Percentiles rank a stretch among this genome's conserved stretches.
Evolutionary conservation across 1,284 basidiomycete genomes (phyloP).

Genomic region (Ganoderma lucidum): DNA sequence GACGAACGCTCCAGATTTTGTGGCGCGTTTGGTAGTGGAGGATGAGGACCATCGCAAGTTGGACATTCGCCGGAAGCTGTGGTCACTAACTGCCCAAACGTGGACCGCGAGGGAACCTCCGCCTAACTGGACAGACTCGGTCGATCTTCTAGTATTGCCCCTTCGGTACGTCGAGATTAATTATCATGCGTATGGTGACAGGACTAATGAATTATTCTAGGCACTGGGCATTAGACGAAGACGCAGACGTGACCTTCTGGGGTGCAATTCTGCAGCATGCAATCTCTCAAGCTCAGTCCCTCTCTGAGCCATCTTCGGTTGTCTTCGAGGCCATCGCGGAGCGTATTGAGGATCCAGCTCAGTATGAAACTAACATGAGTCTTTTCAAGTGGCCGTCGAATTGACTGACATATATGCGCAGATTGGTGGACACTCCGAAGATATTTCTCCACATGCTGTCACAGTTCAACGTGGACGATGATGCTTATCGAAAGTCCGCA

Average conservation of each 20-base stretch:
- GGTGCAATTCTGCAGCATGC: slow-evolving; percentile 17
- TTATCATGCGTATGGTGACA: too few species aligned
- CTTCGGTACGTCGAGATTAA: slow-evolving; percentile 47
- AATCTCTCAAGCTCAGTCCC: slow-evolving; percentile 6
- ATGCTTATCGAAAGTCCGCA: neutral
- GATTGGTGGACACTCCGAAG: slow-evolving; percentile 13
- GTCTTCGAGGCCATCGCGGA: slow-evolving; percentile 24
- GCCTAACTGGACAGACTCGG: slow-evolving; percentile 46
- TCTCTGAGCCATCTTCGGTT: neutral
- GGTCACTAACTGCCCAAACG: slow-evolving; percentile 41
- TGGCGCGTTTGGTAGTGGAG: slow-evolving; percentile 28
- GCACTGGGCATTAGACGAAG: slow-evolving; percentile 21
- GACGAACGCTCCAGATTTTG: slow-evolving; percentile 37
- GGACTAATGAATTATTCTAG: slow-evolving; percentile 8
- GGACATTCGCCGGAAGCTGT: slow-evolving; percentile 37
- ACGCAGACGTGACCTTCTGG: slow-evolving; percentile 27
- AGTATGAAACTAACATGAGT: slow-evolving; percentile 5
- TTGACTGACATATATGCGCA: neutral
- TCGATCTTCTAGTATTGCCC: slow-evolving; percentile 54
- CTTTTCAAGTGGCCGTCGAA: too few species aligned
- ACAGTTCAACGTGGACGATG: neutral
- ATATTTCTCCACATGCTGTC: slow-evolving; percentile 7
- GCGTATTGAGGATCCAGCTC: neutral
- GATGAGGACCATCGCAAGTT: slow-evolving; percentile 15
- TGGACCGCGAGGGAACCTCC: slow-evolving; percentile 18